A percentile compares a stretch with the other conserved stretches of the same genome.
These are phyloP conservation scores for Ramaria sp. DNA, from an alignment of 768 basidiomycete species.

Conservation along the genomic window DNA sequence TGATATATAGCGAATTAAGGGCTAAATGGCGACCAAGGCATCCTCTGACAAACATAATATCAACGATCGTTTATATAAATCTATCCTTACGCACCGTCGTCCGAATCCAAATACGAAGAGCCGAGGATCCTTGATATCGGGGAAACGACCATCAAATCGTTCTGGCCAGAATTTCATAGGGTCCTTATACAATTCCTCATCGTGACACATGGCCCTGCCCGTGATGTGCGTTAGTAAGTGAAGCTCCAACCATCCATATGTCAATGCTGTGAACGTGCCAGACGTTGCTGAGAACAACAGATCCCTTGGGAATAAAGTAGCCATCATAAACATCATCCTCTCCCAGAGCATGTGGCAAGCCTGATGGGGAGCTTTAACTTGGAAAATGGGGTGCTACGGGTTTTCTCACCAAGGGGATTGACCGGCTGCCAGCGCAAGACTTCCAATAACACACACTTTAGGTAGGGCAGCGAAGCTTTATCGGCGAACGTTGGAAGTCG, in stretches of 20 bases:
- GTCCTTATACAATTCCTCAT: constrained; percentile 5
- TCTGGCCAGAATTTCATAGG: constrained; percentile 5
- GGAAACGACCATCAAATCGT: neutral
- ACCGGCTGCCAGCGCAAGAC: constrained; percentile 9
- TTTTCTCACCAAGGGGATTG: constrained; percentile 8
- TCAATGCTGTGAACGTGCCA: no score
- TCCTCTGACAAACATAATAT: constrained; percentile 12
- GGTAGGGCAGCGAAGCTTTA: constrained; percentile 10
- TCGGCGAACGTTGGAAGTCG: constrained; percentile 7
- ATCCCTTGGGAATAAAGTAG: no score
- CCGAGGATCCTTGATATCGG: constrained; percentile 3
- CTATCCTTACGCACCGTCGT: neutral
- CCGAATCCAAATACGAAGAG: constrained; percentile 1
- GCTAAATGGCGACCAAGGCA: constrained; percentile 26
- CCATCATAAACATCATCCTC: no score
- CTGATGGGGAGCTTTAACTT: no score
- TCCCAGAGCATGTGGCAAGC: no score
- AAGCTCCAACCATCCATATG: no score
- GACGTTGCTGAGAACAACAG: no score
- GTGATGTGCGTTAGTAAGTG: no score
- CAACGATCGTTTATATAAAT: no score
- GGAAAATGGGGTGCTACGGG: no score
- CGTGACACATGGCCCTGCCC: neutral
- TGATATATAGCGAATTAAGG: constrained; percentile 24
- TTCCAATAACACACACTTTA: constrained; percentile 9